Conservation (phyloP, 306 rosid species). For the Casuarina glauca region DNA sequence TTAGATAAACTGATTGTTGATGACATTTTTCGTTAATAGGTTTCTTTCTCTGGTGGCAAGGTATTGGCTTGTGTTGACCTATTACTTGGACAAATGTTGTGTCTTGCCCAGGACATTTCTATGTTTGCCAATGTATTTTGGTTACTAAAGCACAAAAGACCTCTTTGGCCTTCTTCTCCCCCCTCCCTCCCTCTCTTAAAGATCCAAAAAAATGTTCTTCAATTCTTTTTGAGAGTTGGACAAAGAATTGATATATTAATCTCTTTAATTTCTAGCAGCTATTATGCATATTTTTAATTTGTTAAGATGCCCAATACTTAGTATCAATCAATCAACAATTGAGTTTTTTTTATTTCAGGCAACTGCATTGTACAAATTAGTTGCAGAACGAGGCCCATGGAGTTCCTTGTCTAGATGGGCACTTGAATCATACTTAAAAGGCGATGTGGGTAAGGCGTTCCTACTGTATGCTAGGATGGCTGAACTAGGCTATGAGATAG, state of each 20-base stretch:
- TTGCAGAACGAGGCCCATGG: conserved; percentile 99
- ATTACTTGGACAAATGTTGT: not conserved
- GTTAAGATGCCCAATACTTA: not conserved
- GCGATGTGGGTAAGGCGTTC: conserved; percentile 89
- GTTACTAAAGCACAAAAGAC: not conserved
- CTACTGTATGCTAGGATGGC: conserved; percentile 97
- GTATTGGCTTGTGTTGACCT: not conserved
- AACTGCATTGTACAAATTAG: conserved; percentile 80
- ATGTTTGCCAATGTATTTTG: not conserved
- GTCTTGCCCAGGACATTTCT: not conserved
- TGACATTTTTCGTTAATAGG: too few relatives aligned
- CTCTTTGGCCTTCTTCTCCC: not conserved
- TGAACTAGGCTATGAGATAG: conserved; percentile 95
- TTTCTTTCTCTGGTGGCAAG: not conserved
- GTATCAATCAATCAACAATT: conserved; percentile 19
- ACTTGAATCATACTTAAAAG: conserved; percentile 86
- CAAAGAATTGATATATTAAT: not conserved
- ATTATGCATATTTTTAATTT: not conserved
- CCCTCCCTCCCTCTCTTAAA: not conserved
- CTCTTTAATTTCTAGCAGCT: conserved; percentile 13
- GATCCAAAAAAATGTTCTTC: not conserved
- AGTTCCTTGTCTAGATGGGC: conserved; percentile 99
- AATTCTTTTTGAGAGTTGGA: not conserved
- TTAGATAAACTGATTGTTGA: not conserved
- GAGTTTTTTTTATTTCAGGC: conserved; percentile 57